Evolutionary conservation across 257 asterid genomes (phyloP).

Genomic region (Nicotiana tabacum): DNA sequence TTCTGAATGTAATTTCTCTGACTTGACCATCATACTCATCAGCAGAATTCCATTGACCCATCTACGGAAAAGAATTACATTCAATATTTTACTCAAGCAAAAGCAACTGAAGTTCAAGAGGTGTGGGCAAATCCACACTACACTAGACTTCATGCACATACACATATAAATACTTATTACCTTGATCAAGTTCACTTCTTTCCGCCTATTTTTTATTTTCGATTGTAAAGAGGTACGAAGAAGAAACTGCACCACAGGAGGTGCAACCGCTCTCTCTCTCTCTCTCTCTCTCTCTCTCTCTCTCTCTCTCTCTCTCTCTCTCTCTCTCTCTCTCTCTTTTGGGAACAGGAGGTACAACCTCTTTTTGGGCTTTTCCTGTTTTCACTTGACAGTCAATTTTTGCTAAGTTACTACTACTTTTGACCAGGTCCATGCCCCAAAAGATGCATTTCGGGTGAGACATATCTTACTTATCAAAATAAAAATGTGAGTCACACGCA

Average conservation of each 20-base stretch:
- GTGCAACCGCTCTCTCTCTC: too few relatives aligned
- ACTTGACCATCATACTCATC: slow-evolving; percentile 78
- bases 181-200: neutral
- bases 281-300: too few relatives aligned
- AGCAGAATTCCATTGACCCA: slow-evolving; percentile 75
- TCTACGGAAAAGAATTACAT: slow-evolving; percentile 37
- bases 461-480: neutral
- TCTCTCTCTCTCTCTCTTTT: too few relatives aligned
- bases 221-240: neutral
- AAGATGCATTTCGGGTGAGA: neutral
- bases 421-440: neutral
- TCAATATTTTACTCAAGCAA: neutral
- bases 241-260: neutral
- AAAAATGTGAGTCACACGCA: neutral
- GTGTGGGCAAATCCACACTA: neutral
- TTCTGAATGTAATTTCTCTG: slow-evolving; percentile 71
- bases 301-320: too few relatives aligned
- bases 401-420: neutral
- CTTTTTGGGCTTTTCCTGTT: neutral
- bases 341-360: too few relatives aligned
- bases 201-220: neutral
- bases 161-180: neutral
- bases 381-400: neutral
- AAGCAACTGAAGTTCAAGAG: neutral
- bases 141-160: neutral